Percentiles rank a stretch among this genome's conserved stretches.
Evolutionary conservation across 441 rosid species (phyloP).

Genomic region (Aleurites moluccanus): DNA sequence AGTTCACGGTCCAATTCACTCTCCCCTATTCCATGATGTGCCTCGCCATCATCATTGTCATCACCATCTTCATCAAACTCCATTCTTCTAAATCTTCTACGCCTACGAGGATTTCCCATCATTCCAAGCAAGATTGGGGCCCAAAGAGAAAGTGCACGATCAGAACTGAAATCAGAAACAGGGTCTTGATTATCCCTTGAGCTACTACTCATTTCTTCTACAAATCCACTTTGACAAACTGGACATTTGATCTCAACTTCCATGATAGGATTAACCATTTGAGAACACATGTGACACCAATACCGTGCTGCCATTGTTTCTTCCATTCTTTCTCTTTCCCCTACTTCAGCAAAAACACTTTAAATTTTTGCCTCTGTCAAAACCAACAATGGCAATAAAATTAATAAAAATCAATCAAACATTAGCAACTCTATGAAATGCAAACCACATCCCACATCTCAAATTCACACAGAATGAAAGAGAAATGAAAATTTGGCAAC

Average conservation of each 20-base stretch:
- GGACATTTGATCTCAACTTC: constrained; percentile 75
- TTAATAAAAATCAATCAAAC: constrained; percentile 14
- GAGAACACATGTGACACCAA: constrained; percentile 75
- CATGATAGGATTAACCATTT: constrained; percentile 54
- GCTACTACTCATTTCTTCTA: constrained; percentile 58
- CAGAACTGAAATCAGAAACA: constrained; percentile 65
- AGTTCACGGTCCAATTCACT: constrained; percentile 57
- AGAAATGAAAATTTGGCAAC: not conserved
- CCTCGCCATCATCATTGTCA: constrained; percentile 39
- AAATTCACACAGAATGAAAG: not conserved
- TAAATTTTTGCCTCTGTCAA: constrained; percentile 22
- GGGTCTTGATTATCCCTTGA: constrained; percentile 42
- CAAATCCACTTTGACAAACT: constrained; percentile 58
- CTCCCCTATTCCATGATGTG: constrained; percentile 40
- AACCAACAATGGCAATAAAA: constrained; percentile 17
- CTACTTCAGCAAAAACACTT: constrained; percentile 21
- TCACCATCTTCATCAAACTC: constrained; percentile 55
- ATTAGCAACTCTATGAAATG: not conserved
- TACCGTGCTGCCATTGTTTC: constrained; percentile 52
- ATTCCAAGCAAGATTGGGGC: constrained; percentile 81
- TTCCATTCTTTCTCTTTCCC: constrained; percentile 40
- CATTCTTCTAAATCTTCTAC: constrained; percentile 52
- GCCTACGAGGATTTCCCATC: constrained; percentile 64
- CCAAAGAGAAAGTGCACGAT: constrained; percentile 80
- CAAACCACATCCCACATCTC: not conserved